Base-by-base conservation (phyloP, 2,329 filamentous ascomycete species). In the Ilyonectria mors-panacis region DNA sequence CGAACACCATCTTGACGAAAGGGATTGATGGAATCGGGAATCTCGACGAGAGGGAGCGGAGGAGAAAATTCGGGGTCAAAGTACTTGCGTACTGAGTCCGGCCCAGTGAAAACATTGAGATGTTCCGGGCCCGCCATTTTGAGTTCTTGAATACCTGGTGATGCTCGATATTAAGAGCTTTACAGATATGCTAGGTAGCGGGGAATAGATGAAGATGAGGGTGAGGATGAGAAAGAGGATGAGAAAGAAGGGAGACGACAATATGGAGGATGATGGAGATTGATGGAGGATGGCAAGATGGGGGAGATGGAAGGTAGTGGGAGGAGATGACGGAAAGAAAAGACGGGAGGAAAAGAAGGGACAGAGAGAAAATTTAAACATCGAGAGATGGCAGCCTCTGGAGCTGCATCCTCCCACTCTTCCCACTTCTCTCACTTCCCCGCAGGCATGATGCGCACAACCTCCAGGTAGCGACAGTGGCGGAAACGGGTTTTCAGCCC, bases 11-110 rank as follows among this genome's bases (percentile, higher is more conserved):
- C 85, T 21, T 82, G 69, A 55, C 84, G 80, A 69, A 85, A 88
- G 0, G 87, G 87, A 66, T 91, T 91, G 53, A 91, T 80, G 42
- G 79, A 79, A 30, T 81, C 80, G 3, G 88, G 88, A 10, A 91
- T 80, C 77, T 91, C 89, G 17, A 91, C 86, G 2, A 91, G 79
- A 4, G 89, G 89, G 2, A 91, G 73, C 8, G 87, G 87, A 4
- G 88, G 88, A 26, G 85, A 82, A 3, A 75, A 80, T 60, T 90
- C 88, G 1, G 89, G 88, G 69, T 91, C 80, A 71, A 88, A 90
- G 74, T 89, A 91, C 42, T 89, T 79, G 61, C 81, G 83, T 65
- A 91, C 76, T 6, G 88, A 86, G 69, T 88, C 82, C 21, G 85
- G 82, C 9, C 88, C 88, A 9, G 81, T 84, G 73, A 86, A 91